Evolutionary conservation across 306 rosid genomes (phyloP), one percentile per base, ranked within the genome.

Genomic region (Adenanthera pavonina): DNA sequence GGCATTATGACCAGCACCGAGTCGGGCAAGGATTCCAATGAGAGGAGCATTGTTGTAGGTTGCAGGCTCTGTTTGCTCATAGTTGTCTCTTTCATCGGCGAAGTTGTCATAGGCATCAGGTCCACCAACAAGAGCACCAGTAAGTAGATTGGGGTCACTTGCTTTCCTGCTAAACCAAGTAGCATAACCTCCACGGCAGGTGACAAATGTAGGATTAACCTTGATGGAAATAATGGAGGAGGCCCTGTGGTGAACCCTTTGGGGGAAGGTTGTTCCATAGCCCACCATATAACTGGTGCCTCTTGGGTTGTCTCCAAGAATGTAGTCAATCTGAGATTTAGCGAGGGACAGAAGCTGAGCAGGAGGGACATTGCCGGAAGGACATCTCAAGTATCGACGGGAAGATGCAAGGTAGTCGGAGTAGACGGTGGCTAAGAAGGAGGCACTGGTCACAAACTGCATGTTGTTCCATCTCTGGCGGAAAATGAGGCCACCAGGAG

Each of bases 1-100:
- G 36, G 85, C 92, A 8, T 88, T 80, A 53, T 82, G 92, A 48
- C 97, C 99, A 3, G 90, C 90, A 57, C 81, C 72, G 8, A 95
- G 86, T 36, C 99, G 86, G 40, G 99, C 98, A 75, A 95, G 88
- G 75, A 92, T 84, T 46, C 99, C 99, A 2, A 93, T 78, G 76
- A 93, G 90, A 81, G 99, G 99, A 88, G 99, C 99, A 86, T 95
- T 95, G 90, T 95, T 95, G 87, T 95, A 95, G 33, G 99, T 95
- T 67, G 99, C 99, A 66, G 99, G 99, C 72, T 95, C 99, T 4
- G 99, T 95, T 77, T 95, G 99, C 83, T 95, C 97, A 79, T 92
- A 95, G 49, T 95, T 95, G 66, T 95, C 94, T 81, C 99, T 92
- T 81, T 95, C 85, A 82, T 95, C 99, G 51, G 98, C 99, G 57